Base-by-base conservation (phyloP, 208 protist genomes). In the Entamoeba histolytica region DNA sequence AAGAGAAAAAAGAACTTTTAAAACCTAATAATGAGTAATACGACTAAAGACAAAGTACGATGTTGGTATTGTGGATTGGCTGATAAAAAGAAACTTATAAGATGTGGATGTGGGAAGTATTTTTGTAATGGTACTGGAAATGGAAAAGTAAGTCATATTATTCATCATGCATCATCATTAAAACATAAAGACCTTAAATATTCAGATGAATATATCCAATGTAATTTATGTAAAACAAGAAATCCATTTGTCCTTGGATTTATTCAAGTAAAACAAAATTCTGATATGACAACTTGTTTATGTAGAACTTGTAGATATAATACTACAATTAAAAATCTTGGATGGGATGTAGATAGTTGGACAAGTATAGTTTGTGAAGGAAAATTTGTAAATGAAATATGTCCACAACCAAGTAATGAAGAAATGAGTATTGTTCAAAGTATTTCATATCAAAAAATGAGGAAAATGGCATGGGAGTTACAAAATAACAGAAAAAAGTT, bases 241-340 rank as follows among this genome's bases (percentile, higher is more conserved):
- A 98, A 98, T 93, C 94, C 98, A 4, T 98, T 98, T 95, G 93
- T 97, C 5, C 94, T 98, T 0, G 97, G 97, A 8, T 98, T 97
- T 94, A 97, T 98, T n/a, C 97, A 97, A 2, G 96, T 97, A 28
- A 98, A 98, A 94, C 94, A 93, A 4, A 98, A 98, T 57, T 96
- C 95, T 5, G 96, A 98, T 39, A 97, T 98, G 7, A 96, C 98
- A 7, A 93, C 98, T 5, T 95, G 98, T 12, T 98, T 98, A 94
- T 94, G 98, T n/a, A 94, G 96, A 28, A 94, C 94, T 44, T 97
- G 96, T 69, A n/a, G 52, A 14, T 92, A 52, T 49, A 73, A n/a
- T 17, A 50, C 31, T 0, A 44, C 51, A 17, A 19, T 93, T 12
- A 93, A 93, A 5, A 52, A 47, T 35, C 49, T 28, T 1, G 96